Base-by-base conservation (phyloP, 2,329 filamentous ascomycete species). In the Knoxdaviesia proteae region DNA sequence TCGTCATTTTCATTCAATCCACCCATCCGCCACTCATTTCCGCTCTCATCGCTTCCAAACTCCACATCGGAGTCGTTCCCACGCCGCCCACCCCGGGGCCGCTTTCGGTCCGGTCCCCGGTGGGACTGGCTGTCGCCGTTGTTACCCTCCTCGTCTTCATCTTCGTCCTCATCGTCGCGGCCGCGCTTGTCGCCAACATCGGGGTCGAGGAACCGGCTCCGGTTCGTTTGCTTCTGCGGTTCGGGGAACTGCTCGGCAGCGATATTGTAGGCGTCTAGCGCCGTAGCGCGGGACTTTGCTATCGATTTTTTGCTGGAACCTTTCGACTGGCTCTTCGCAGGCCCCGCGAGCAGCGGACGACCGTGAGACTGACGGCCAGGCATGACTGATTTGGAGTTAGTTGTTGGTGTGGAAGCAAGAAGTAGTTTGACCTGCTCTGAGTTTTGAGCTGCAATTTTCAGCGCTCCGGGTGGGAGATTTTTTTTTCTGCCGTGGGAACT, bases 11-110 rank as follows among this genome's bases (percentile, higher is more conserved):
- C 63, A 29, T 63, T 65, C 5, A 73, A 46, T 7, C 60, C 65
- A 31, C 87, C 86, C 41, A 93, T 65, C 41, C 70, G 77, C 84
- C 84, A 94, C 53, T 82, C 76, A 52, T 92, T 82, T 29, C 84
- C 86, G 47, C 87, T 82, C 47, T 80, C 84, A 54, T 94, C 87
- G 50, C 79, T 87, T 7, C 82, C 83, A 48, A 78, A 75, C 45
- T 87, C 81, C 10, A 74, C 65, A 38, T 69, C 68, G 11, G 46
- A 47, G n/a, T 43, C 44, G 11, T 71, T 69, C 51, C 74, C 65
- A 1, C 44, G 5, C 60, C 63, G 5, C 65, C 60, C 36, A 61
- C 60, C 10, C 58, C 58, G 41, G 33, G 48, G 50, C 52, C 57
- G 62, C 47, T 63, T 64, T 41, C 60, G 55, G 38, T 58, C 54